phyloP scores from a whole-genome alignment of 108 stramenopile genomes.

The Skeletonema menzelii region DNA sequence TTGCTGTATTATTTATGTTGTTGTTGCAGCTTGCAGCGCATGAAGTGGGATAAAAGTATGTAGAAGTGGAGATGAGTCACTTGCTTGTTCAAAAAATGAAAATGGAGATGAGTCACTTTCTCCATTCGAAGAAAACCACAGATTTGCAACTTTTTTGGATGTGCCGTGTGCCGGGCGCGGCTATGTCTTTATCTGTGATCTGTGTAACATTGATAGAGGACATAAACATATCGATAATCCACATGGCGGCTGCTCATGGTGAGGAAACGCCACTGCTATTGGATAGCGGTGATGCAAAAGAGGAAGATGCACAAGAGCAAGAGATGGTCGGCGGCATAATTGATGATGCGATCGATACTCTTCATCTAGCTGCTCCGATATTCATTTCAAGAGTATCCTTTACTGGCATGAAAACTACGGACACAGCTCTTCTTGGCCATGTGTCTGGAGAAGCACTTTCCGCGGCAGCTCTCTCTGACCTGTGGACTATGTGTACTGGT shows the following conservation, averaged over 20 bases:
- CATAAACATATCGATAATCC: too few relatives aligned
- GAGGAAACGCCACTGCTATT: neutral
- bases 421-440: conserved; percentile 75
- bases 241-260: neutral
- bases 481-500: conserved; percentile 65
- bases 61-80: too few relatives aligned
- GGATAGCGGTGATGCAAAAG: neutral
- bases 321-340: neutral
- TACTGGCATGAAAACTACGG: conserved; percentile 83
- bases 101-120: too few relatives aligned
- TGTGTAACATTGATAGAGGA: too few relatives aligned
- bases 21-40: too few relatives aligned
- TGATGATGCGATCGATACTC: conserved; percentile 44
- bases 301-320: neutral
- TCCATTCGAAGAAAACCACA: too few relatives aligned
- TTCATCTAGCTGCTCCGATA: conserved; percentile 61
- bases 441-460: conserved; percentile 59
- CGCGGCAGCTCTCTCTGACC: conserved; percentile 75
- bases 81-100: too few relatives aligned
- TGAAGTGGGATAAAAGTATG: too few relatives aligned
- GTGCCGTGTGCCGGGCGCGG: too few relatives aligned
- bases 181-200: too few relatives aligned
- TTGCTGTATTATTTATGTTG: too few relatives aligned
- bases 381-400: conserved; percentile 63
- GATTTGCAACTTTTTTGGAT: too few relatives aligned